Evolutionary conservation across 208 protist genomes (phyloP).

Genomic region (Herpetomonas samuelpessoai): DNA sequence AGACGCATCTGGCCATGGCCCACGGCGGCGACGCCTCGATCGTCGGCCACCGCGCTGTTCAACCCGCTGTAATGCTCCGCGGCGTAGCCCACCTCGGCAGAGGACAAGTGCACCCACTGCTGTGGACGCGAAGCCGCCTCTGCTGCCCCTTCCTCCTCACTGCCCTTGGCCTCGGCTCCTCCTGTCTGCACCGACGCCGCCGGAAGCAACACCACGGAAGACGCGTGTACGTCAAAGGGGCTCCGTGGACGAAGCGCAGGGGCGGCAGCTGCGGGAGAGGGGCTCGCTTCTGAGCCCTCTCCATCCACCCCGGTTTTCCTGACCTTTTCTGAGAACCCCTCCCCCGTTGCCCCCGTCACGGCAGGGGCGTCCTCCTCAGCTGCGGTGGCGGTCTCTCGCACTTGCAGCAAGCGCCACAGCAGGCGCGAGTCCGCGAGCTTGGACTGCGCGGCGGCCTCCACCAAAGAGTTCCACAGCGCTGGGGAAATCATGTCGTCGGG

Average conservation of each 20-base stretch:
- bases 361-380: neutral
- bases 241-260: too few species aligned
- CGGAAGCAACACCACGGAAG: neutral
- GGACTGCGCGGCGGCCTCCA: constrained; percentile 46
- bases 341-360: neutral
- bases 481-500: constrained; percentile 52
- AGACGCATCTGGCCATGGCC: neutral
- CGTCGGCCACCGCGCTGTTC: constrained; percentile 10
- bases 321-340: too few species aligned
- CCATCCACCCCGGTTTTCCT: too few species aligned
- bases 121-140: neutral
- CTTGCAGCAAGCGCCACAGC: constrained; percentile 46
- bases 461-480: constrained; percentile 39
- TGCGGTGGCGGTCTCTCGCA: constrained; percentile 1
- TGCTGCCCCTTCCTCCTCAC: neutral
- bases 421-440: constrained; percentile 63
- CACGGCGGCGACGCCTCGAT: neutral
- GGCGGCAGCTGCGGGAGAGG: neutral
- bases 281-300: neutral
- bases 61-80: constrained; percentile 42
- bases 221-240: neutral
- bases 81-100: constrained; percentile 60
- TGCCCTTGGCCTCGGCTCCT: neutral
- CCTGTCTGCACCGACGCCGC: neutral
- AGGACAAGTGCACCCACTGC: constrained; percentile 32